Percentiles rank a stretch among this genome's conserved stretches.
phyloP scores from a whole-genome alignment of 1,284 basidiomycete genomes.

The Paramarasmius palmivorus region DNA sequence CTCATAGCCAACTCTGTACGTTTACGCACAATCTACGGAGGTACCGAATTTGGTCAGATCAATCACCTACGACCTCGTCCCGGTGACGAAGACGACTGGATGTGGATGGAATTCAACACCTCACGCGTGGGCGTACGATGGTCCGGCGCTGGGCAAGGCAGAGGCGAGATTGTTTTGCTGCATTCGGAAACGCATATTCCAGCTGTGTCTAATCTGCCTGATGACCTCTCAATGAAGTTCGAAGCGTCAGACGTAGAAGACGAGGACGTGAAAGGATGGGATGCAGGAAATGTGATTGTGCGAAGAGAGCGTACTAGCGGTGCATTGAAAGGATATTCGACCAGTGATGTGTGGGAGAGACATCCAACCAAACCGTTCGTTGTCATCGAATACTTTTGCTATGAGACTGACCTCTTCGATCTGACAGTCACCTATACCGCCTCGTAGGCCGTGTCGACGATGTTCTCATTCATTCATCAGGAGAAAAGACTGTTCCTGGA shows the following conservation, averaged over 20 bases:
- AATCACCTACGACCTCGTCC: slow-evolving; percentile 5
- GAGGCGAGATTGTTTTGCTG: background rate
- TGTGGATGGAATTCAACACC: slow-evolving; percentile 25
- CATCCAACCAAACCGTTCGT: slow-evolving; percentile 1
- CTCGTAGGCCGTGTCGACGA: slow-evolving; percentile 20
- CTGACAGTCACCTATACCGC: slow-evolving; percentile 16
- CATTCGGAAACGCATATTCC: background rate
- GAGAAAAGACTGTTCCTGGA: slow-evolving; percentile 21
- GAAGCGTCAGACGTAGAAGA: background rate
- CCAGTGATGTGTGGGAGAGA: slow-evolving; percentile 1
- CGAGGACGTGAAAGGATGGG: background rate
- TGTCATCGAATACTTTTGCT: too few relatives aligned
- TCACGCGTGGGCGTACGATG: slow-evolving; percentile 21
- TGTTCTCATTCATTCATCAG: slow-evolving; percentile 19
- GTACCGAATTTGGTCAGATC: slow-evolving; percentile 29
- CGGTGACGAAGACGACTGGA: slow-evolving; percentile 27
- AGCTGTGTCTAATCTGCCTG: background rate
- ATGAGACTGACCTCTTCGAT: slow-evolving; percentile 24
- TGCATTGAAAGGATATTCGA: background rate
- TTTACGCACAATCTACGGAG: slow-evolving; percentile 29
- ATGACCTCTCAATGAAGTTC: background rate
- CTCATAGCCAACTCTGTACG: slow-evolving; percentile 28
- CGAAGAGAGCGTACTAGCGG: background rate
- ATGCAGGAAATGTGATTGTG: background rate
- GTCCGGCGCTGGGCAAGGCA: slow-evolving; percentile 11